Percentiles rank a stretch among this genome's conserved stretches.
These are phyloP conservation scores for Aspergillus clavatus DNA, from an alignment of 2,329 filamentous ascomycete species.

Conservation along the genomic window DNA sequence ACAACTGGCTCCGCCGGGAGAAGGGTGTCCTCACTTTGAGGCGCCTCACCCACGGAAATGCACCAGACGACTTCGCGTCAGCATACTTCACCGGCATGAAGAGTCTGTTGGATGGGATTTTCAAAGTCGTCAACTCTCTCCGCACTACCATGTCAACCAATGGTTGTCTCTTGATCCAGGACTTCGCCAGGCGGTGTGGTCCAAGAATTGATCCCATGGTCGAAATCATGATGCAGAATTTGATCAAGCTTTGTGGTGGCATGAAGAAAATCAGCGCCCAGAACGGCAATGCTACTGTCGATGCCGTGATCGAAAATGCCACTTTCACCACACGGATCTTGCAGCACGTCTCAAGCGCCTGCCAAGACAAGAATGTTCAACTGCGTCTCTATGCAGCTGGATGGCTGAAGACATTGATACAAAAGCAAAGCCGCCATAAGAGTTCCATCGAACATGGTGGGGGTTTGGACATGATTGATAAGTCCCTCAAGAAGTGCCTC, in stretches of 20 bases:
- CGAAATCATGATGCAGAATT: constrained; percentile 80
- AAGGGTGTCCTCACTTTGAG: constrained; percentile 73
- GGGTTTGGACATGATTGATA: constrained; percentile 76
- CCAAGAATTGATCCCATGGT: constrained; percentile 80
- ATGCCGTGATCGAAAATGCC: constrained; percentile 70
- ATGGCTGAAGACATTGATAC: constrained; percentile 81
- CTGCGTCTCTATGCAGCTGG: constrained; percentile 71
- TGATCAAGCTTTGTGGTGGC: constrained; percentile 82
- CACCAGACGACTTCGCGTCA: constrained; percentile 67
- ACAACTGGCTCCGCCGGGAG: constrained; percentile 86
- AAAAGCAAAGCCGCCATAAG: constrained; percentile 71
- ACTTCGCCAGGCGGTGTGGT: constrained; percentile 71
- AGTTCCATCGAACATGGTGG: constrained; percentile 77
- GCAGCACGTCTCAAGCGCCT: constrained; percentile 77
- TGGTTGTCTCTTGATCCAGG: constrained; percentile 77
- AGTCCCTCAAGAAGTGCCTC: constrained; percentile 84
- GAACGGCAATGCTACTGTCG: constrained; percentile 74
- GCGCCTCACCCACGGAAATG: constrained; percentile 77
- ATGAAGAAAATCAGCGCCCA: constrained; percentile 92
- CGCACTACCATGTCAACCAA: constrained; percentile 87
- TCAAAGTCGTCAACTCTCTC: constrained; percentile 78
- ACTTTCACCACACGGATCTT: constrained; percentile 76
- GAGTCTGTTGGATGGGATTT: constrained; percentile 73
- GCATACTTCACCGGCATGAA: constrained; percentile 68
- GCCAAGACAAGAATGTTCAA: constrained; percentile 89